Evolutionary conservation across 257 asterid genomes (phyloP).

Genomic region (Ilex asprella): DNA sequence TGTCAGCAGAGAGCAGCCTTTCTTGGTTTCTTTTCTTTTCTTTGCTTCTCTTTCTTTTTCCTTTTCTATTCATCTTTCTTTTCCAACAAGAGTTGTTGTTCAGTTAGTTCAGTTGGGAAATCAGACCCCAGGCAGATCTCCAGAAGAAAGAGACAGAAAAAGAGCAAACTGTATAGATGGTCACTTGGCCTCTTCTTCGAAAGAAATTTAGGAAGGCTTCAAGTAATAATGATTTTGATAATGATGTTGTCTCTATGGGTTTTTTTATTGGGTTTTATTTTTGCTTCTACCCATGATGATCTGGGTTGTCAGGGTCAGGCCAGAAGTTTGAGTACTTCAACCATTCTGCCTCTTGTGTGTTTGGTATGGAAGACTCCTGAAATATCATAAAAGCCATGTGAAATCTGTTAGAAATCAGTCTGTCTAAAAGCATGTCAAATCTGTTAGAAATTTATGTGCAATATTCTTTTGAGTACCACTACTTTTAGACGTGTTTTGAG

Average conservation of each 20-base stretch:
- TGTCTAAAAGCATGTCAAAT: not conserved
- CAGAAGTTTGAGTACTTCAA: slow-evolving; percentile 86
- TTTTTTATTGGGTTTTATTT: not conserved
- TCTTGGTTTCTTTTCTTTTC: slow-evolving; percentile 26
- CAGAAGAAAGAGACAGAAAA: slow-evolving; percentile 20
- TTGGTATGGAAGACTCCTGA: slow-evolving; percentile 74
- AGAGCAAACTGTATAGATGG: slow-evolving; percentile 12
- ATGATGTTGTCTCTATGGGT: slow-evolving; percentile 28
- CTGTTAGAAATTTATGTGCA: too few species aligned
- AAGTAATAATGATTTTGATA: slow-evolving; percentile 24
- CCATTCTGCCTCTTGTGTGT: slow-evolving; percentile 91
- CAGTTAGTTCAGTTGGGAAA: slow-evolving; percentile 41
- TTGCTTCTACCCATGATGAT: slow-evolving; percentile 70
- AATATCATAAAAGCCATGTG: not conserved
- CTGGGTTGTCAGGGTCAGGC: slow-evolving; percentile 93
- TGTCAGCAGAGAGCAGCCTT: slow-evolving; percentile 53
- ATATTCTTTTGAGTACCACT: too few species aligned
- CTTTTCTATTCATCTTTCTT: slow-evolving; percentile 28
- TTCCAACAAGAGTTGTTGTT: slow-evolving; percentile 45
- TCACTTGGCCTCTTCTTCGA: slow-evolving; percentile 25
- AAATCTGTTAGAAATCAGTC: too few species aligned
- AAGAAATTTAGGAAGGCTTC: slow-evolving; percentile 28
- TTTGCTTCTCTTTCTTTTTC: slow-evolving; percentile 13
- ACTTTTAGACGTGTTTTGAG: too few species aligned
- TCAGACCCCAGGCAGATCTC: slow-evolving; percentile 4